Percentiles rank a stretch among this genome's conserved stretches.
These are phyloP conservation scores for Myxozyma geophila DNA, from an alignment of 805 yeast genomes.

Conservation along the genomic window DNA sequence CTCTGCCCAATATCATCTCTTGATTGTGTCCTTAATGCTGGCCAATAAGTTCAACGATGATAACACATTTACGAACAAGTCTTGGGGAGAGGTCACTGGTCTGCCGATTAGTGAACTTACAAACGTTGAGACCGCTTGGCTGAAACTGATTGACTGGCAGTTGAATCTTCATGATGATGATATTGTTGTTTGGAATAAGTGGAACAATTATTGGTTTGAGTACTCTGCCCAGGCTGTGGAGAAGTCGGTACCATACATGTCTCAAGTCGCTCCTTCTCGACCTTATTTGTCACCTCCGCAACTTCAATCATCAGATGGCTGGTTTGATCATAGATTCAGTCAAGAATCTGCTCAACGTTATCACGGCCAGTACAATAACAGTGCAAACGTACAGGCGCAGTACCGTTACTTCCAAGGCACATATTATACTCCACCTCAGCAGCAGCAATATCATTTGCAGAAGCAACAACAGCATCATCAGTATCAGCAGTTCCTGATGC, in stretches of 20 bases:
- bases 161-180: constrained; percentile 51
- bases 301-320: neutral
- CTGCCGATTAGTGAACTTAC: constrained; percentile 66
- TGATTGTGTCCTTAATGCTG: constrained; percentile 72
- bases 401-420: neutral
- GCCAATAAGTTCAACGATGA: constrained; percentile 97
- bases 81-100: constrained; percentile 97
- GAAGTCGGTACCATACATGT: neutral
- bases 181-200: constrained; percentile 42
- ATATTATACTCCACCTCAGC: neutral
- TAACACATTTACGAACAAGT: constrained; percentile 90
- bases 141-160: constrained; percentile 63
- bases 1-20: constrained; percentile 51
- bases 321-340: constrained; percentile 6
- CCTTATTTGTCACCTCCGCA: neutral
- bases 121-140: constrained; percentile 71
- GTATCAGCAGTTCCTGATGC: constrained; percentile 13
- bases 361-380: neutral
- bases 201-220: constrained; percentile 40
- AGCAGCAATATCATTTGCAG: constrained; percentile 12
- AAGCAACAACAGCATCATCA: constrained; percentile 12
- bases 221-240: neutral
- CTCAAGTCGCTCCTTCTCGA: neutral
- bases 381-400: neutral
- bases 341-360: neutral